phyloP scores from a whole-genome alignment of 371 early-diverging fungal genomes.

The Capniomyces stellatus region DNA sequence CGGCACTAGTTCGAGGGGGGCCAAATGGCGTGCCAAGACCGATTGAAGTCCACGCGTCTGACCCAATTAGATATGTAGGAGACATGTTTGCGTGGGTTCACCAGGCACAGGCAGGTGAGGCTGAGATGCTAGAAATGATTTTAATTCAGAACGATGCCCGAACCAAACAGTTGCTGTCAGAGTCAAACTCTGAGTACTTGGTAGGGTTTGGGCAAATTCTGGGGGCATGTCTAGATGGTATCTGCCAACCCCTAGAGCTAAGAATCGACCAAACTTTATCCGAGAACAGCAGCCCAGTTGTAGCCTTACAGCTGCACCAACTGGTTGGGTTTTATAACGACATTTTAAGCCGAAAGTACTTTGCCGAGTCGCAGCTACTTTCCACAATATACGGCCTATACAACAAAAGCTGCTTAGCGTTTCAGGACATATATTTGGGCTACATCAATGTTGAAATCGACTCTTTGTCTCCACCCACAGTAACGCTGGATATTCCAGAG shows the following conservation, averaged over 20 bases:
- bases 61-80: conserved; percentile 74
- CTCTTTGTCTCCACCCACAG: conserved; percentile 4
- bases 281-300: conserved; percentile 18
- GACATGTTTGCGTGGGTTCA: conserved; percentile 94
- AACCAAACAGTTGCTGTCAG: neutral
- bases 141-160: conserved; percentile 22
- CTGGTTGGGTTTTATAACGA: conserved; percentile 31
- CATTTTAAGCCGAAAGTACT: conserved; percentile 19
- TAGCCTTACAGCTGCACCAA: conserved; percentile 26
- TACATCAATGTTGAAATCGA: conserved; percentile 1
- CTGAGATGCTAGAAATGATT: conserved; percentile 66
- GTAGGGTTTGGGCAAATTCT: conserved; percentile 7
- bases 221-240: conserved; percentile 9
- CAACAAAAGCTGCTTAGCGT: neutral
- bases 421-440: conserved; percentile 1
- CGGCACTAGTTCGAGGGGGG: conserved; percentile 70
- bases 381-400: conserved; percentile 1
- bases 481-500: conserved; percentile 14
- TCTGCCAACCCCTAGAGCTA: conserved; percentile 24
- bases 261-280: conserved; percentile 32
- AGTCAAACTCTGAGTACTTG: neutral
- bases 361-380: conserved; percentile 3
- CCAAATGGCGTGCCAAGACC: conserved; percentile 70
- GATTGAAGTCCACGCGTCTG: conserved; percentile 80
- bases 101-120: conserved; percentile 71